phyloP scores from a whole-genome alignment of 2,329 filamentous ascomycete genomes.

The Cercospora janseana region DNA sequence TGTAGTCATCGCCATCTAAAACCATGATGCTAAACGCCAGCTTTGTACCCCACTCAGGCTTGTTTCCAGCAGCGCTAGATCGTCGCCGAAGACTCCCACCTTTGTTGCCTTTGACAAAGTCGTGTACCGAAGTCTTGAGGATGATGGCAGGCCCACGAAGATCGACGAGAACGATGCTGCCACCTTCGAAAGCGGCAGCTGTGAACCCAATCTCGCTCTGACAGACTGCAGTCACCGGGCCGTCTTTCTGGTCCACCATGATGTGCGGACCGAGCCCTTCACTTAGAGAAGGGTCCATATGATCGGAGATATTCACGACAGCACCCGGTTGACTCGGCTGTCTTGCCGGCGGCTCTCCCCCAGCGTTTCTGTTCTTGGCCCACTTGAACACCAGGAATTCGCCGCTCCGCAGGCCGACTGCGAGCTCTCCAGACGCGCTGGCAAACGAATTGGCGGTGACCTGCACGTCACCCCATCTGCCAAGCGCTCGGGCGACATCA shows the following conservation, averaged over 20 bases:
- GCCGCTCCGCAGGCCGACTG: slow-evolving; percentile 75
- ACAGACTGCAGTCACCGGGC: slow-evolving; percentile 73
- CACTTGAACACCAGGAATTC: slow-evolving; percentile 85
- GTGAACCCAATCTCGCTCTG: slow-evolving; percentile 94
- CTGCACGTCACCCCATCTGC: slow-evolving; percentile 72
- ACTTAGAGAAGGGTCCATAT: slow-evolving; percentile 70
- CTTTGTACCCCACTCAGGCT: slow-evolving; percentile 70
- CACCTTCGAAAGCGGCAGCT: slow-evolving; percentile 79
- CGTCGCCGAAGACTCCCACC: slow-evolving; percentile 65
- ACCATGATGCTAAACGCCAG: slow-evolving; percentile 94
- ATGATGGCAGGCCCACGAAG: slow-evolving; percentile 84
- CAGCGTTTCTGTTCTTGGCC: slow-evolving; percentile 74
- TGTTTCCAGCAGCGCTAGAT: slow-evolving; percentile 48
- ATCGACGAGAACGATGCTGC: slow-evolving; percentile 78
- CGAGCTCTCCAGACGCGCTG: slow-evolving; percentile 78
- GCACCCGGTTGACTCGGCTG: slow-evolving; percentile 49
- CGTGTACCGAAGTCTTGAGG: slow-evolving; percentile 67
- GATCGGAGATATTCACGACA: slow-evolving; percentile 69
- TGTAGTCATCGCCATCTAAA: slow-evolving; percentile 89
- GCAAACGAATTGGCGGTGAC: slow-evolving; percentile 78
- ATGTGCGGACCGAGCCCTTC: slow-evolving; percentile 78
- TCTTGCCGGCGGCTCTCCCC: slow-evolving; percentile 57
- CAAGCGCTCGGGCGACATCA: slow-evolving; percentile 78
- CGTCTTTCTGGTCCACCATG: slow-evolving; percentile 79
- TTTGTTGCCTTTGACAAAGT: slow-evolving; percentile 75